Conservation (phyloP, 2,329 filamentous ascomycete genomes). For the Ceratocystis huliohia region DNA sequence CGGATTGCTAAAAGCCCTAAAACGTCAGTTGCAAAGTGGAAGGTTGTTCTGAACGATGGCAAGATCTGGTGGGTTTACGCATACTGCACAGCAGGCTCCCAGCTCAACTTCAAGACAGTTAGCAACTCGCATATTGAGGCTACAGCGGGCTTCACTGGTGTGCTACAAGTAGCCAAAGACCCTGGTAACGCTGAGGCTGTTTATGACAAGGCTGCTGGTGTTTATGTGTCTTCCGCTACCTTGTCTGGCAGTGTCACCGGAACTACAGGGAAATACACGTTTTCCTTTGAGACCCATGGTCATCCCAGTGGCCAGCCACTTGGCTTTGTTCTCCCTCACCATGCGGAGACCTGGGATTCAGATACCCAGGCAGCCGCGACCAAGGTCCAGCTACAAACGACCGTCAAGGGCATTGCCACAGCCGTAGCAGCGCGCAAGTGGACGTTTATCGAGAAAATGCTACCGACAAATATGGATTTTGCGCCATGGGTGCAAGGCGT, state of each 20-base stretch:
- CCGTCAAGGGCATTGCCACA: constrained; percentile 71
- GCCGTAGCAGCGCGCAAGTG: constrained; percentile 60
- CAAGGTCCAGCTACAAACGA: constrained; percentile 56
- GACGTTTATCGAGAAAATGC: constrained; percentile 61
- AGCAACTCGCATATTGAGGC: constrained; percentile 55
- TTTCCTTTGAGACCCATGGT: constrained; percentile 62
- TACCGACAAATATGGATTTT: constrained; percentile 65
- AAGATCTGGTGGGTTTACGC: constrained; percentile 73
- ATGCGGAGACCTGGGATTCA: constrained; percentile 59
- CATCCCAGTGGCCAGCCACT: constrained; percentile 47
- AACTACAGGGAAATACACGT: constrained; percentile 54
- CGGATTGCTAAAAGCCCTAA: constrained; percentile 44
- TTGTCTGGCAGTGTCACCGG: constrained; percentile 52
- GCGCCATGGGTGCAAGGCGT: constrained; percentile 57
- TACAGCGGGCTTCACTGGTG: constrained; percentile 56
- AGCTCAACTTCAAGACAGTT: constrained; percentile 54
- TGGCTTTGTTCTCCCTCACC: constrained; percentile 84
- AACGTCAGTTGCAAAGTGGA: constrained; percentile 61
- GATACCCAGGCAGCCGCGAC: constrained; percentile 38
- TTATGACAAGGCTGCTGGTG: constrained; percentile 64
- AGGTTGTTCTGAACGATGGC: constrained; percentile 56
- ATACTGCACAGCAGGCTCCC: constrained; percentile 43
- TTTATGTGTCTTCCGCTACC: constrained; percentile 53
- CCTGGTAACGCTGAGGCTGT: constrained; percentile 48
- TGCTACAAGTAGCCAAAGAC: constrained; percentile 73